Base-by-base conservation (phyloP, 768 basidiomycete species). In the Steccherinum ochraceum region DNA sequence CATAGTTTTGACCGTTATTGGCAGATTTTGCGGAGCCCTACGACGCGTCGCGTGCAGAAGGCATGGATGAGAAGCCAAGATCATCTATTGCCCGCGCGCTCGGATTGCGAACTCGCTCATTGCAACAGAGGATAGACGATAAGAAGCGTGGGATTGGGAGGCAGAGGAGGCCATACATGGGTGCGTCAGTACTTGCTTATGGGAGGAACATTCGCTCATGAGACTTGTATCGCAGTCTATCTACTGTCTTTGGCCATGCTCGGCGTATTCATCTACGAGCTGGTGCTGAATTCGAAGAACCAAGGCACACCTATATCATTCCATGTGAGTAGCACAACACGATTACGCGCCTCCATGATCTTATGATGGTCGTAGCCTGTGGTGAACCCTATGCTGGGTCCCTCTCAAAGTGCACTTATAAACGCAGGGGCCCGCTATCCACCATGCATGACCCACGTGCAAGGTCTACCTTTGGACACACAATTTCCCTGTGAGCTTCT, bases 311-410 rank as follows among this genome's bases (percentile, higher is more conserved):
- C 89, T 0, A 75, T 97, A 44, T 93, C 93, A 2, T 82, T 93
- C 65, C 88, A 93, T 73, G 90, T 82, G 52, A 50, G 72, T 57
- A 7, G 24, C 11, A 5, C 7, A 11, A 16, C 24, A 45, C 30
- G 24, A 21, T 18, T 40, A 45, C n/a, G n/a, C n/a, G n/a, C n/a
- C n/a, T n/a, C n/a, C n/a, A n/a, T n/a, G n/a, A n/a, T n/a, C n/a
- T n/a, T n/a, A n/a, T 21, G n/a, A 25, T 24, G 30, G 30, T 10
- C 11, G 11, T 44, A 91, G 85, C 90, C 90, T 19, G 75, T 78
- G 2, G 79, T 93, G 48, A 95, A 94, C 60, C 83, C 84, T 3
- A 91, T 95, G 90, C 74, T 98, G 16, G 95, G 95, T 2, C 95
- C 95, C 2, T 86, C 89, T 0, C 79, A 77, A 45, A 84, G 83